Percentiles rank a stretch among this genome's conserved stretches.
Conservation (phyloP, 768 basidiomycete species). For the Russula dissimulans region DNA sequence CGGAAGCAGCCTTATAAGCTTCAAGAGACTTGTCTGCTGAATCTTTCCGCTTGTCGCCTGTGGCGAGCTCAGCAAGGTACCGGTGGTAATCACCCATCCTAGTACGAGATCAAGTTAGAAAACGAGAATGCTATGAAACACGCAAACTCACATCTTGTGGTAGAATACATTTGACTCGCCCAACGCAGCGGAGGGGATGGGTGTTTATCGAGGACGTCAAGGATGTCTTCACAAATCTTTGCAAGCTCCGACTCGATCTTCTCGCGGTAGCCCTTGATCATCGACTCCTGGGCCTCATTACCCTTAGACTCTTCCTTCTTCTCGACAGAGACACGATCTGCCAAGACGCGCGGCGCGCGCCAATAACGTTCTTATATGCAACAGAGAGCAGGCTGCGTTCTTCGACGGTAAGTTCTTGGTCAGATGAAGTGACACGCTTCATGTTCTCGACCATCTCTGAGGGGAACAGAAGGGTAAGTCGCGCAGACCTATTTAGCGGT, state of each 20-base stretch:
- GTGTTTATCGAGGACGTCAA: conserved; percentile 95
- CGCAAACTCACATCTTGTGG: conserved; percentile 85
- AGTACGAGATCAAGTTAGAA: conserved; percentile 8
- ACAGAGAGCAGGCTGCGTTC: conserved; percentile 87
- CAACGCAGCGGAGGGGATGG: conserved; percentile 89
- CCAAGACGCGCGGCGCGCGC: conserved; percentile 97
- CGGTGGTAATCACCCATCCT: conserved; percentile 99
- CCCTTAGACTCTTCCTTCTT: conserved; percentile 99
- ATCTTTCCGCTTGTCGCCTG: conserved; percentile 94
- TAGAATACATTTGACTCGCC: conserved; percentile 99
- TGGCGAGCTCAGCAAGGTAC: conserved; percentile 97
- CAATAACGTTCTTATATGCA: conserved; percentile 99
- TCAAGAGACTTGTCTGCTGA: conserved; percentile 96
- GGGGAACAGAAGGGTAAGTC: conserved; percentile 15
- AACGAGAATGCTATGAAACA: not conserved
- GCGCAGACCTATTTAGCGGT: conserved; percentile 4
- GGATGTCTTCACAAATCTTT: conserved; percentile 98
- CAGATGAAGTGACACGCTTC: conserved; percentile 96
- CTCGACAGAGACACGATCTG: conserved; percentile 98
- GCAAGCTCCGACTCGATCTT: conserved; percentile 96
- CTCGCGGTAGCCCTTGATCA: conserved; percentile 97
- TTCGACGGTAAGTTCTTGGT: conserved; percentile 97
- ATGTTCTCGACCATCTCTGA: conserved; percentile 98
- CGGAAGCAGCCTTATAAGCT: conserved; percentile 96
- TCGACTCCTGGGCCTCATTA: conserved; percentile 88